Conservation (phyloP, 2,329 filamentous ascomycete species). For the Domatiomyces globalis region DNA sequence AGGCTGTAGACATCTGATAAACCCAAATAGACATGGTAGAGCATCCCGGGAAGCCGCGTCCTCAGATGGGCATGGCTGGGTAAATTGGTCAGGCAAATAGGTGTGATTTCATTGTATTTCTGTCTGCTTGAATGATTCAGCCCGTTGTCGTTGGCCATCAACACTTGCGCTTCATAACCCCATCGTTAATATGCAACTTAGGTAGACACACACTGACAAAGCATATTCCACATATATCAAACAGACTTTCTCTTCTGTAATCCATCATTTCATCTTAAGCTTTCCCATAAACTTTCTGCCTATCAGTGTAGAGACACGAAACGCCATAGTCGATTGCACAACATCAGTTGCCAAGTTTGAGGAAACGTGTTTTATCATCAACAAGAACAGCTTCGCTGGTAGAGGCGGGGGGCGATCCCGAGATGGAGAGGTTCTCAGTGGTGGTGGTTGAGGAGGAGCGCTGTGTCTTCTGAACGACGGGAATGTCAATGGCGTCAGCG, state of each 20-base stretch:
- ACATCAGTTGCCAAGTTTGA: slow-evolving; percentile 10
- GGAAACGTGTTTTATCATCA: slow-evolving; percentile 5
- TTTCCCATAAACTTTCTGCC: no score
- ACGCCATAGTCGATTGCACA: neutral
- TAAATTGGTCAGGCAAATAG: neutral
- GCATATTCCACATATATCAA: no score
- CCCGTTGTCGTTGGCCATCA: no score
- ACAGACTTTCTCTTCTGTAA: no score
- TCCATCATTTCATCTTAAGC: no score
- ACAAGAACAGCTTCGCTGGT: slow-evolving; percentile 4
- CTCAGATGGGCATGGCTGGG: neutral
- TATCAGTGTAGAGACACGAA: neutral
- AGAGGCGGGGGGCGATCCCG: slow-evolving; percentile 5
- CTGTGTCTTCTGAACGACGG: slow-evolving; percentile 12
- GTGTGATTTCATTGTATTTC: no score
- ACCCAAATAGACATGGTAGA: neutral
- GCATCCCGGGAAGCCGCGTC: no score
- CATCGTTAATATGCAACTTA: no score
- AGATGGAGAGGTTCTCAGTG: slow-evolving; percentile 7
- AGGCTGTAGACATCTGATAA: slow-evolving; percentile 5
- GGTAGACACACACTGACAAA: no score
- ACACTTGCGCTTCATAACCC: no score
- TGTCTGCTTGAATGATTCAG: no score
- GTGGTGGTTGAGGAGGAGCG: slow-evolving; percentile 16
- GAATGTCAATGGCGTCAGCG: slow-evolving; percentile 8